Evolutionary conservation across 1,139 yeast species (phyloP).

Genomic region (Lodderomyces metapsilosis): DNA sequence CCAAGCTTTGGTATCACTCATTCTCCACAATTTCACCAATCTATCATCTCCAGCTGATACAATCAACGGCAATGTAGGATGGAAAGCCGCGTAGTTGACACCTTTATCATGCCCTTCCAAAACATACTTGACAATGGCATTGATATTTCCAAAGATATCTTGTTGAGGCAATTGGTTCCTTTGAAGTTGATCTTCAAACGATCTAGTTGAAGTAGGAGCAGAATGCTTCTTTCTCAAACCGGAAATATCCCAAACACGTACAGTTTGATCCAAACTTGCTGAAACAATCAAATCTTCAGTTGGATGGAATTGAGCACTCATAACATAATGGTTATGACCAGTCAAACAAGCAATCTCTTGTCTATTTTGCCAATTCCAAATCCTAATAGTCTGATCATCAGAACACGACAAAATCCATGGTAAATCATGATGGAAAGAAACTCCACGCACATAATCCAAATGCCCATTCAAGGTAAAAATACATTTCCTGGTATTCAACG

Average conservation of each 20-base stretch:
- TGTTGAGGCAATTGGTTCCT: constrained; percentile 77
- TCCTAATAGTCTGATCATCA: constrained; percentile 97
- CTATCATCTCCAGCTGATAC: constrained; percentile 98
- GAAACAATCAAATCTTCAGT: constrained; percentile 91
- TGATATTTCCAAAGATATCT: constrained; percentile 91
- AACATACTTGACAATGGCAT: constrained; percentile 92
- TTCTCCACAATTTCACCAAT: constrained; percentile 93
- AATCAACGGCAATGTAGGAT: constrained; percentile 92
- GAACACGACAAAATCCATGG: constrained; percentile 98
- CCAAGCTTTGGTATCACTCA: constrained; percentile 98
- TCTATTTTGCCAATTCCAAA: constrained; percentile 99
- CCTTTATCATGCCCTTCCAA: constrained; percentile 98
- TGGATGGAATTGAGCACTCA: constrained; percentile 98
- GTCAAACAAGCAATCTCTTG: constrained; percentile 96
- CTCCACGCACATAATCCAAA: constrained; percentile 92
- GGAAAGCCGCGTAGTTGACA: constrained; percentile 98
- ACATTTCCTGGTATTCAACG: constrained; percentile 86
- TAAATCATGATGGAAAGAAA: constrained; percentile 89
- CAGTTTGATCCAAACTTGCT: constrained; percentile 97
- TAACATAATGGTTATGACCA: constrained; percentile 97
- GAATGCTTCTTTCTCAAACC: constrained; percentile 95
- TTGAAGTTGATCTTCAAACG: constrained; percentile 78
- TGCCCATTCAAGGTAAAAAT: constrained; percentile 90
- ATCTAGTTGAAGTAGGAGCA: constrained; percentile 62
- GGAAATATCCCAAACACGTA: constrained; percentile 97